These are phyloP conservation scores for Achaetomiella virescens DNA, from an alignment of 495 filamentous ascomycete species.

Conservation along the genomic window DNA sequence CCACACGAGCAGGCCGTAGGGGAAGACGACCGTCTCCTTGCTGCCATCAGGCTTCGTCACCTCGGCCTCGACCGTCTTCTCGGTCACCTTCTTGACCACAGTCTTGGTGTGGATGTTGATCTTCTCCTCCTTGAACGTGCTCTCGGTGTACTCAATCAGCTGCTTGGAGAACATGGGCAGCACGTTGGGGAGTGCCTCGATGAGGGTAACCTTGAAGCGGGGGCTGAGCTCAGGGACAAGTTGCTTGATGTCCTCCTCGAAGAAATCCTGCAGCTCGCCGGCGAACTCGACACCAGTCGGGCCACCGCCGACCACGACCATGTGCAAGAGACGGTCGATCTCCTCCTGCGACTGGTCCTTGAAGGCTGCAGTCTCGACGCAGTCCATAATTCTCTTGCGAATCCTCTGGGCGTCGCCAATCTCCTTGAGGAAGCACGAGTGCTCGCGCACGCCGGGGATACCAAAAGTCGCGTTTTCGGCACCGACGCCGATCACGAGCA, in stretches of 20 bases:
- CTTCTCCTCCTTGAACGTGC: slow-evolving; percentile 96
- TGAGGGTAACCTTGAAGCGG: slow-evolving; percentile 93
- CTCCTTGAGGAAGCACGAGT: slow-evolving; percentile 98
- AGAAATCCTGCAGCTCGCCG: slow-evolving; percentile 97
- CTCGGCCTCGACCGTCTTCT: slow-evolving; percentile 91
- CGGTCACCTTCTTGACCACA: slow-evolving; percentile 95
- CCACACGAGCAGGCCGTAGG: slow-evolving; percentile 96
- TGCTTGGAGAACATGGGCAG: slow-evolving; percentile 99
- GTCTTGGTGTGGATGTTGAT: slow-evolving; percentile 97
- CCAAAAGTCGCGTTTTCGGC: slow-evolving; percentile 99
- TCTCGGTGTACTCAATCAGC: slow-evolving; percentile 98
- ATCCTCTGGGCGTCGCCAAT: slow-evolving; percentile 92
- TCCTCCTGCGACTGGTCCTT: slow-evolving; percentile 92
- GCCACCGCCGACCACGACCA: slow-evolving; percentile 98
- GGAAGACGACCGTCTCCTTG: slow-evolving; percentile 73
- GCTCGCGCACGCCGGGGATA: slow-evolving; percentile 88
- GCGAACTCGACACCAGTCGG: slow-evolving; percentile 98
- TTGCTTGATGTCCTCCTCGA: slow-evolving; percentile 94
- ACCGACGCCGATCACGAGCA: slow-evolving; percentile 94
- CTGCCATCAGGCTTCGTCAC: slow-evolving; percentile 76
- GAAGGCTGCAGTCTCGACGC: slow-evolving; percentile 95
- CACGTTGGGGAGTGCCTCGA: slow-evolving; percentile 97
- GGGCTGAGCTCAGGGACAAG: slow-evolving; percentile 92
- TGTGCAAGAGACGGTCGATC: slow-evolving; percentile 89
- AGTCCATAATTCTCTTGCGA: slow-evolving; percentile 98